Percentiles rank a stretch among this genome's conserved stretches.
These are phyloP conservation scores for Yarrowia keelungensis DNA, from an alignment of 805 yeast species.

Conservation along the genomic window DNA sequence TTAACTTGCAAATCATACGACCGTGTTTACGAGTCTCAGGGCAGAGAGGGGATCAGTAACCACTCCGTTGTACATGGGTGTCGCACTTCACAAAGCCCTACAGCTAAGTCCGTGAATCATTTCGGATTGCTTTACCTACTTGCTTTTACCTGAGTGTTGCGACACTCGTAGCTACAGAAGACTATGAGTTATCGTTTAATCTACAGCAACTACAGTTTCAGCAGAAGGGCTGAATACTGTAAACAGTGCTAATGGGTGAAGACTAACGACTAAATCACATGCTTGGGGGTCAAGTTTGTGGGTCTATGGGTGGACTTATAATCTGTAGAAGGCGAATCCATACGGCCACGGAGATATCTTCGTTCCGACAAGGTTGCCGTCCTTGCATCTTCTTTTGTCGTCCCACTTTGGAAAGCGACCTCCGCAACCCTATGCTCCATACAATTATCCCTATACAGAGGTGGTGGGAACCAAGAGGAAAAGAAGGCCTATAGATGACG, in stretches of 20 bases:
- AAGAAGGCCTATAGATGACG: not conserved
- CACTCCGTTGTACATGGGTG: not conserved
- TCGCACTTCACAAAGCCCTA: not conserved
- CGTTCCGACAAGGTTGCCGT: conserved; percentile 27
- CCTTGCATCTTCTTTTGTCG: not conserved
- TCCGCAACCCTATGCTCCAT: conserved; percentile 7
- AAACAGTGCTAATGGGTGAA: not conserved
- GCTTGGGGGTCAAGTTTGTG: not conserved
- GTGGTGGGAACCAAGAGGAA: not conserved
- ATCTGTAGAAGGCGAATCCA: too few species aligned
- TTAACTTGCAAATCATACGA: conserved; percentile 22
- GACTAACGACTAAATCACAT: not conserved
- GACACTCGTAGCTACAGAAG: not conserved
- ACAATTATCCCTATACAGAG: conserved; percentile 3
- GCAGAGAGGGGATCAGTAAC: not conserved
- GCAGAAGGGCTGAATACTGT: conserved; percentile 1
- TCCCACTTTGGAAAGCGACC: conserved; percentile 10
- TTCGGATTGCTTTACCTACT: not conserved
- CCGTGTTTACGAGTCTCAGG: not conserved
- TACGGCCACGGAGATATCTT: not conserved
- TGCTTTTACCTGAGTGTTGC: not conserved
- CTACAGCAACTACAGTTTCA: not conserved
- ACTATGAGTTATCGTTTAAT: not conserved
- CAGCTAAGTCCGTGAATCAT: not conserved
- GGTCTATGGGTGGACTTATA: too few species aligned